Percentiles rank a stretch among this genome's conserved stretches.
These are phyloP conservation scores for Pezicula carpinea DNA, from an alignment of 2,329 filamentous ascomycete species.

Conservation along the genomic window DNA sequence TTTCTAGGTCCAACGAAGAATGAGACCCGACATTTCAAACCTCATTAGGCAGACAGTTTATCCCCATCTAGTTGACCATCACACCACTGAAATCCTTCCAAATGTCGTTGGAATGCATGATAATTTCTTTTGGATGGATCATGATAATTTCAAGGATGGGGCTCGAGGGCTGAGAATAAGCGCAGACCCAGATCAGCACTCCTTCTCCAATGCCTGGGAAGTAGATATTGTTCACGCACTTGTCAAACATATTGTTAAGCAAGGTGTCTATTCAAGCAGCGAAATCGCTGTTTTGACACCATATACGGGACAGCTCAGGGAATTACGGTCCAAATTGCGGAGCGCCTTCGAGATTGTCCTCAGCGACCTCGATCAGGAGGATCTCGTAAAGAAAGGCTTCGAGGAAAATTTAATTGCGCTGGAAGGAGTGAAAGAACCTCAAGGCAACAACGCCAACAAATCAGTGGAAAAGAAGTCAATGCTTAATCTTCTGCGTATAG, in stretches of 20 bases:
- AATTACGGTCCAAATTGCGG: constrained; percentile 17
- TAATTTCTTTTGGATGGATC: constrained; percentile 24
- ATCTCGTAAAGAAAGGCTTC: constrained; percentile 15
- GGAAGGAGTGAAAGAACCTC: neutral
- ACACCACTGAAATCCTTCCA: constrained; percentile 9
- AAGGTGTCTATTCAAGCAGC: constrained; percentile 52
- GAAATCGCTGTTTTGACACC: constrained; percentile 71
- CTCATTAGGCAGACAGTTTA: constrained; percentile 21
- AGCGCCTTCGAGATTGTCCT: constrained; percentile 27
- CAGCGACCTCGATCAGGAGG: constrained; percentile 27
- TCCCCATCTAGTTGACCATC: constrained; percentile 18
- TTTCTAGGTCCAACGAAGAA: constrained; percentile 17
- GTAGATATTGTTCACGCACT: constrained; percentile 58
- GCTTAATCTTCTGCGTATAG: constrained; percentile 31
- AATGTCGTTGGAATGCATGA: constrained; percentile 22
- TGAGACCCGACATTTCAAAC: constrained; percentile 23
- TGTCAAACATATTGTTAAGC: constrained; percentile 59
- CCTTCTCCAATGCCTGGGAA: constrained; percentile 49
- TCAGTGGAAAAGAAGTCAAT: constrained; percentile 19
- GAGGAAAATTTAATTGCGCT: neutral
- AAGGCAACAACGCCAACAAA: neutral
- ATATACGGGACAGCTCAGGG: constrained; percentile 52
- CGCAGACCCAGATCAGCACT: constrained; percentile 10
- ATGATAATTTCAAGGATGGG: constrained; percentile 17
- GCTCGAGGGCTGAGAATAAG: neutral